A percentile compares a stretch with the other conserved stretches of the same genome.
phyloP scores from a whole-genome alignment of 2,329 filamentous ascomycete genomes.

The Ophiosphaerella herpotricha region DNA sequence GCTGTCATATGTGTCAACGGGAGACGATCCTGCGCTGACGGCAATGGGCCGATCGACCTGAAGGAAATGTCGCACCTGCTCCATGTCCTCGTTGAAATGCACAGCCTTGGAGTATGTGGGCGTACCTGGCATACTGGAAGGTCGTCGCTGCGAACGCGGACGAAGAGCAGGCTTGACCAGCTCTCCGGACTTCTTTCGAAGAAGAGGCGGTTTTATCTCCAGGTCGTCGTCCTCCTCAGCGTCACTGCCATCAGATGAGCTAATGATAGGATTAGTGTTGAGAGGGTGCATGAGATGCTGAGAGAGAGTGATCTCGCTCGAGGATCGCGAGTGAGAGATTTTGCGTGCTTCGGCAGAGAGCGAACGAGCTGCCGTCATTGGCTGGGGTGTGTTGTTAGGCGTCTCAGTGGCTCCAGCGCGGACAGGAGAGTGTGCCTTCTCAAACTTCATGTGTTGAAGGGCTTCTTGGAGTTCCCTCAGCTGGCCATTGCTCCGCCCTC shows the following conservation, averaged over 20 bases:
- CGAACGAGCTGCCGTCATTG: slow-evolving; percentile 30
- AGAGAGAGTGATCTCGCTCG: slow-evolving; percentile 60
- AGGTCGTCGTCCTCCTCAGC: slow-evolving; percentile 64
- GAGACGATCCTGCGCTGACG: slow-evolving; percentile 91
- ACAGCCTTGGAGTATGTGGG: slow-evolving; percentile 95
- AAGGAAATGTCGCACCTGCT: slow-evolving; percentile 94
- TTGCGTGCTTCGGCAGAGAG: slow-evolving; percentile 62
- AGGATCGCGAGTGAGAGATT: slow-evolving; percentile 65
- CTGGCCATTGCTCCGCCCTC: slow-evolving; percentile 49
- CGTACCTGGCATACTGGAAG: slow-evolving; percentile 96
- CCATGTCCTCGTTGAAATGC: slow-evolving; percentile 96
- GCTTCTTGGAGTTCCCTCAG: slow-evolving; percentile 77
- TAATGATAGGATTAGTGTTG: slow-evolving; percentile 51
- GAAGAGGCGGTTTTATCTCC: slow-evolving; percentile 79
- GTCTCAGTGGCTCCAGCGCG: slow-evolving; percentile 32
- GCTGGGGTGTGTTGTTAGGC: slow-evolving; percentile 21
- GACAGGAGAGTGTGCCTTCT: slow-evolving; percentile 63
- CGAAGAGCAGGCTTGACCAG: slow-evolving; percentile 90
- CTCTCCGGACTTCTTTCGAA: slow-evolving; percentile 98
- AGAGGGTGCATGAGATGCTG: slow-evolving; percentile 48
- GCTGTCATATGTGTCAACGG: slow-evolving; percentile 83
- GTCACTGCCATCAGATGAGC: slow-evolving; percentile 57
- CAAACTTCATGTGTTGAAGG: slow-evolving; percentile 76
- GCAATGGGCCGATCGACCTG: slow-evolving; percentile 94
- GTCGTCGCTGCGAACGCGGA: slow-evolving; percentile 75